Conservation (phyloP, 2,329 filamentous ascomycete genomes). For the Aspergillus sergii region DNA sequence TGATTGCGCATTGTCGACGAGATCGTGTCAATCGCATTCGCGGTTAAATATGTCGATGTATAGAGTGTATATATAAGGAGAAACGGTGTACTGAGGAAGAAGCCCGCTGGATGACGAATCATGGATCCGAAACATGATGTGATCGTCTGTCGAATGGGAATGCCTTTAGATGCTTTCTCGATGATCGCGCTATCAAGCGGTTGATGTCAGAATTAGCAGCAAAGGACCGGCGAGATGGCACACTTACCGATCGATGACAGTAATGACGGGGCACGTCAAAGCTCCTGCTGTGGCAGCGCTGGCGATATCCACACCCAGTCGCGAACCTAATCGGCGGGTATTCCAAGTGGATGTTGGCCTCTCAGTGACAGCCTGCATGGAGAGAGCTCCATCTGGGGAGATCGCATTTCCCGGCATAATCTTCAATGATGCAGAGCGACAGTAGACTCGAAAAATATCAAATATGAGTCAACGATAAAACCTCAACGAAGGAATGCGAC, state of each 20-base stretch:
- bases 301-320: constrained; percentile 68
- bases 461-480: not conserved
- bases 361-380: constrained; percentile 27
- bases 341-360: constrained; percentile 61
- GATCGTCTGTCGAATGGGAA: constrained; percentile 46
- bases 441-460: not conserved
- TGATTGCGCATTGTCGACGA: constrained; percentile 63
- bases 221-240: not conserved
- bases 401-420: constrained; percentile 36
- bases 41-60: constrained; percentile 84
- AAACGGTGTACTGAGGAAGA: constrained; percentile 52
- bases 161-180: constrained; percentile 51
- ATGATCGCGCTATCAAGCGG: constrained; percentile 47
- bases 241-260: constrained; percentile 78
- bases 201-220: not conserved
- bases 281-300: constrained; percentile 72
- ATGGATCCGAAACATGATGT: constrained; percentile 43
- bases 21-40: constrained; percentile 84
- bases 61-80: constrained; percentile 65
- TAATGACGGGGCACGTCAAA: constrained; percentile 80
- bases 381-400: constrained; percentile 27
- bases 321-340: constrained; percentile 68
- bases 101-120: constrained; percentile 42
- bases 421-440: constrained; percentile 1
- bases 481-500: constrained; percentile 2